Evolutionary conservation across 495 filamentous ascomycete genomes (phyloP).

Genomic region (Talaromyces ruber): DNA sequence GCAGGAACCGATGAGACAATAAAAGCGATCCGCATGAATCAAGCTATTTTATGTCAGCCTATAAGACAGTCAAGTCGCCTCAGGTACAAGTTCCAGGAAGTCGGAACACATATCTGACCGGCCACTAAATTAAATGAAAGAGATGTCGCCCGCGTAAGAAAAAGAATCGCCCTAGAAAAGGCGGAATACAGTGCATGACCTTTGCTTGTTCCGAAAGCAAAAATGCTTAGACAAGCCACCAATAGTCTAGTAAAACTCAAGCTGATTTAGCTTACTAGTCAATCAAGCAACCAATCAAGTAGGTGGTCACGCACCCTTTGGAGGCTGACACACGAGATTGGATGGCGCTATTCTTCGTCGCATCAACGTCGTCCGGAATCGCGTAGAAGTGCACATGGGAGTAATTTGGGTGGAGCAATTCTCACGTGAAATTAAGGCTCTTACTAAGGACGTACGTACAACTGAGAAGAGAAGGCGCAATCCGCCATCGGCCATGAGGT

Average conservation of each 20-base stretch:
- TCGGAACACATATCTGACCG: background rate
- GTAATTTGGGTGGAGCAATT: background rate
- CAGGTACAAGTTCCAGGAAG: background rate
- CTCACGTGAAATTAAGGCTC: background rate
- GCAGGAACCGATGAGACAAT: background rate
- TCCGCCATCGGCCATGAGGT: background rate
- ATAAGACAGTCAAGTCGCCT: background rate
- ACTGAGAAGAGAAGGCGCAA: background rate
- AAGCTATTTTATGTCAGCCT: background rate
- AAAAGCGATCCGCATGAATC: background rate
- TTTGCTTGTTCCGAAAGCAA: background rate
- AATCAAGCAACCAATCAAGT: background rate
- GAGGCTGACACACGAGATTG: background rate
- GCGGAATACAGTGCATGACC: background rate
- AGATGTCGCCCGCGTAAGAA: background rate
- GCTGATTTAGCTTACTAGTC: background rate
- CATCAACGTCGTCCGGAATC: background rate
- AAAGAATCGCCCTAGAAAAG: background rate
- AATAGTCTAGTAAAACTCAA: background rate
- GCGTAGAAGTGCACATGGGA: background rate
- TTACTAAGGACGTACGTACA: background rate
- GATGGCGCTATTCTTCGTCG: background rate
- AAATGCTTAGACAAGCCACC: background rate
- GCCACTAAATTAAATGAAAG: background rate
- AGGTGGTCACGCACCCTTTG: background rate